phyloP scores from a whole-genome alignment of 2,329 filamentous ascomycete genomes.

The Diaporthe citriasiana region DNA sequence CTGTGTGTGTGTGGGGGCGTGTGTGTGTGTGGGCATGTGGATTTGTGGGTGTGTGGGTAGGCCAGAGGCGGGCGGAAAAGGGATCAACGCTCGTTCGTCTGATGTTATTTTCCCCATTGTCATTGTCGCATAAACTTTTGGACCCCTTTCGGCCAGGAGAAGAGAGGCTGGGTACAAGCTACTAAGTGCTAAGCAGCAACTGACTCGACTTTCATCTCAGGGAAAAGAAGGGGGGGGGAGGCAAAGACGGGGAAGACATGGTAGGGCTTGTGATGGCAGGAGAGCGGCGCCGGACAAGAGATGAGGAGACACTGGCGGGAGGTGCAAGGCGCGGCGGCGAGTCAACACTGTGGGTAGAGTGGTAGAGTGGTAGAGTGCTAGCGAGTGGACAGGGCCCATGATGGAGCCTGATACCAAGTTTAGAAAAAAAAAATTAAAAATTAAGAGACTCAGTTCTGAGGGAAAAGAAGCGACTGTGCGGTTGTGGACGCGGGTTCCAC shows the following conservation, averaged over 20 bases:
- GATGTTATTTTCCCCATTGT: constrained; percentile 14
- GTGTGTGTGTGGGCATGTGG: not conserved
- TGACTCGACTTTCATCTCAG: constrained; percentile 11
- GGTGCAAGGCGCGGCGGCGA: constrained; percentile 7
- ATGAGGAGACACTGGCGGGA: not conserved
- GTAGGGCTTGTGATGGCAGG: not conserved
- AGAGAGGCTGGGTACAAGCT: constrained; percentile 13
- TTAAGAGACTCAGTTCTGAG: not conserved
- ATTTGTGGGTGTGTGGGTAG: not conserved
- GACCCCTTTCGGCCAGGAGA: constrained; percentile 10
- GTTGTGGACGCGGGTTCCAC: constrained; percentile 21
- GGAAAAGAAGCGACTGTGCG: constrained; percentile 18
- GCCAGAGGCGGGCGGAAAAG: not conserved
- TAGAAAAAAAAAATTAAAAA: constrained; percentile 16
- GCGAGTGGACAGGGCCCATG: constrained; percentile 1
- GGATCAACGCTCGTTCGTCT: constrained; percentile 29
- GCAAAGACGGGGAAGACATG: not conserved
- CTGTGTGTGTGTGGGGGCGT: not conserved
- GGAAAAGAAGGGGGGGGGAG: not conserved
- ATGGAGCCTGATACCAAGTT: constrained; percentile 39
- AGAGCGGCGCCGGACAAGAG: not conserved
- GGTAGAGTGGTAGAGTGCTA: constrained; percentile 7
- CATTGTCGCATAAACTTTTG: constrained; percentile 21
- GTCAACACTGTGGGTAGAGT: constrained; percentile 20
- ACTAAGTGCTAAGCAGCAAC: not conserved